phyloP scores from a whole-genome alignment of 768 basidiomycete species.

The Boletellus sp. region DNA sequence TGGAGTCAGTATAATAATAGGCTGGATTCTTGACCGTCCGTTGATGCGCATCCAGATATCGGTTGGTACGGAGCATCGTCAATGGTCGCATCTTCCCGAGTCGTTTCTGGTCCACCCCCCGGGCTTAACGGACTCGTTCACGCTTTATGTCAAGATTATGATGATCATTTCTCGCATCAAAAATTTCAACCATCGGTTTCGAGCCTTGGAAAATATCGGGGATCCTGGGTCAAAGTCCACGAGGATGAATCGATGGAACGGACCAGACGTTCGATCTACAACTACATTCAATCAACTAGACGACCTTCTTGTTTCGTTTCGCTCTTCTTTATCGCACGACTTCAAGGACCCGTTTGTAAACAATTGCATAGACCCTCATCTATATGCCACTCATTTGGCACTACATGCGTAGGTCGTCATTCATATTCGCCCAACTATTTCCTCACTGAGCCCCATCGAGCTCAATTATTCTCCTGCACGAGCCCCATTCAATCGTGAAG shows the following conservation, averaged over 20 bases:
- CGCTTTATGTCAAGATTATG: conserved; percentile 64
- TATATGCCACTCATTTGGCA: conserved; percentile 40
- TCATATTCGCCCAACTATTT: conserved; percentile 34
- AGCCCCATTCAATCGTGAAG: conserved; percentile 66
- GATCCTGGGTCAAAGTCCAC: conserved; percentile 37
- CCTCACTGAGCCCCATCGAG: conserved; percentile 35
- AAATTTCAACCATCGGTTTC: conserved; percentile 64
- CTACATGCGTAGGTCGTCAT: conserved; percentile 30
- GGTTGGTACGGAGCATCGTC: conserved; percentile 50
- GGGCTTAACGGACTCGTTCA: conserved; percentile 65
- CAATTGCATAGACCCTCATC: conserved; percentile 56
- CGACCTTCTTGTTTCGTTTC: conserved; percentile 52
- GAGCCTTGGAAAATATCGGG: conserved; percentile 55
- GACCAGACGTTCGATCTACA: conserved; percentile 57
- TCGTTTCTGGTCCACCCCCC: conserved; percentile 60
- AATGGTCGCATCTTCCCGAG: conserved; percentile 63
- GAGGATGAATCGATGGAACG: conserved; percentile 33
- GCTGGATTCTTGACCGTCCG: background rate
- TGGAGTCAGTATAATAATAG: conserved; percentile 45
- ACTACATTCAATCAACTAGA: conserved; percentile 64
- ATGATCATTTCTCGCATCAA: conserved; percentile 62
- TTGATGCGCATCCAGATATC: conserved; percentile 36
- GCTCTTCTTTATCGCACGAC: conserved; percentile 53
- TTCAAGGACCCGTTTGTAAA: conserved; percentile 50
- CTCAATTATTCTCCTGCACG: conserved; percentile 67